Percentiles rank a stretch among this genome's conserved stretches.
phyloP scores from a whole-genome alignment of 2,329 filamentous ascomycete species.

The Knoxdaviesia proteae region DNA sequence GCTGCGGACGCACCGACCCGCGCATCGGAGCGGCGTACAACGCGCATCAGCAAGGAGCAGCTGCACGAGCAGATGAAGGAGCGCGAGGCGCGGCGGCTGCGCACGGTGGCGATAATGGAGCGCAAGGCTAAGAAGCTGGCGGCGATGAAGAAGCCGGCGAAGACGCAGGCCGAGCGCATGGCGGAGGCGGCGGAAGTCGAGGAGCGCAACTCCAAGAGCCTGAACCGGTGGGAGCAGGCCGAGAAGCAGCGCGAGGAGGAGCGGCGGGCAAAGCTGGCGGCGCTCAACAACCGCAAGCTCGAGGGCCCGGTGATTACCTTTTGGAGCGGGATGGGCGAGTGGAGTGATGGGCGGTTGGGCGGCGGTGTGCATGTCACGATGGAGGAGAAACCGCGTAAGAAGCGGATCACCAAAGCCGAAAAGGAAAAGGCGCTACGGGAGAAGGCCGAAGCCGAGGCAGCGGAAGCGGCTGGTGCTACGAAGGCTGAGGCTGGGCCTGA shows the following conservation, averaged over 20 bases:
- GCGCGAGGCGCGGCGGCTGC: slow-evolving; percentile 47
- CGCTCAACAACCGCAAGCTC: slow-evolving; percentile 67
- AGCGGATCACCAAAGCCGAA: slow-evolving; percentile 21
- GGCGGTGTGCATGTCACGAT: slow-evolving; percentile 45
- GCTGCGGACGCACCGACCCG: slow-evolving; percentile 33
- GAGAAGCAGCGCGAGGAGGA: slow-evolving; percentile 79
- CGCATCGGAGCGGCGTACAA: slow-evolving; percentile 36
- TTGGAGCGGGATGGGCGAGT: slow-evolving; percentile 81
- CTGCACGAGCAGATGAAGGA: slow-evolving; percentile 53
- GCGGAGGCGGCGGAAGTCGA: slow-evolving; percentile 69
- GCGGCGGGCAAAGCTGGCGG: slow-evolving; percentile 62
- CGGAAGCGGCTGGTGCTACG: slow-evolving; percentile 1
- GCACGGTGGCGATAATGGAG: slow-evolving; percentile 48
- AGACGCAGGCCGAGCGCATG: slow-evolving; percentile 75
- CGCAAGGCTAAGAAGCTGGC: slow-evolving; percentile 49
- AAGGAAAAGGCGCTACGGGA: slow-evolving; percentile 9
- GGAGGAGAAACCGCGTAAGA: slow-evolving; percentile 37
- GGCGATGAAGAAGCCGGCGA: slow-evolving; percentile 53
- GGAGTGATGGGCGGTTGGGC: slow-evolving; percentile 53
- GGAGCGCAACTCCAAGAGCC: slow-evolving; percentile 67
- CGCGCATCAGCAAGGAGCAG: slow-evolving; percentile 37
- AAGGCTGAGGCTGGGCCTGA: neutral
- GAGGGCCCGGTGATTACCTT: slow-evolving; percentile 78
- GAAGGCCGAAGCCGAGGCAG: slow-evolving; percentile 5
- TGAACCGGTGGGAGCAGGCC: slow-evolving; percentile 85